phyloP scores from a whole-genome alignment of 225 moss, liverwort and hornwort genomes.

The Ulota crispa region DNA sequence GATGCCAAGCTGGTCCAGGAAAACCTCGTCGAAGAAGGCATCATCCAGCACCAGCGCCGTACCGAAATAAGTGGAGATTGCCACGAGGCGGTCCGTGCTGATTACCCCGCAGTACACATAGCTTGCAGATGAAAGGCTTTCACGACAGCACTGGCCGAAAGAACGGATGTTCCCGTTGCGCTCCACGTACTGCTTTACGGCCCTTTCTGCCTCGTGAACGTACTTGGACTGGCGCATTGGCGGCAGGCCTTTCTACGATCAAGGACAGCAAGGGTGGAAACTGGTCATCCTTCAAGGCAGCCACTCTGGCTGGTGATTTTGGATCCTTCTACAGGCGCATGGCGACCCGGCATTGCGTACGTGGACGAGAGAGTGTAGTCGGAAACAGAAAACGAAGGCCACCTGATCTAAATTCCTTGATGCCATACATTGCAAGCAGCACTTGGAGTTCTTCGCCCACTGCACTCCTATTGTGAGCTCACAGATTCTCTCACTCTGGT shows the following conservation, averaged over 20 bases:
- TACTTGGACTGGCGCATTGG: not conserved
- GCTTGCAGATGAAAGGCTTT: not conserved
- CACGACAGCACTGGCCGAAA: not conserved
- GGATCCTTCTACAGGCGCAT: not conserved
- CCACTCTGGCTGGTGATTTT: not conserved
- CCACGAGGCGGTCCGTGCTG: not conserved
- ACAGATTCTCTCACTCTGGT: no score
- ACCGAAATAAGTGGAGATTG: not conserved
- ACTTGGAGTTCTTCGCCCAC: no score
- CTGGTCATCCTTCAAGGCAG: not conserved
- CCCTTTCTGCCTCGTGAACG: not conserved
- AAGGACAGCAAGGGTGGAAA: slow-evolving; percentile 27
- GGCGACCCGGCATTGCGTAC: not conserved
- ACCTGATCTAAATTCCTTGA: no score
- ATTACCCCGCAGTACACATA: not conserved
- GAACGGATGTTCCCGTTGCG: slow-evolving; percentile 2
- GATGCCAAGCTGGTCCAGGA: not conserved
- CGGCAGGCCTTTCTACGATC: slow-evolving; percentile 16
- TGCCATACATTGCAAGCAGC: no score
- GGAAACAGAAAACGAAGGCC: no score
- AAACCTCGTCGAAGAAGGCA: not conserved
- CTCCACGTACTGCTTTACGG: not conserved
- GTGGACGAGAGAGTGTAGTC: no score
- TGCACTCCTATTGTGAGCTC: no score
- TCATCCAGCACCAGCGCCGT: not conserved